Conservation (phyloP, 352 stramenopile genomes). For the Globisporangium paddicum region DNA sequence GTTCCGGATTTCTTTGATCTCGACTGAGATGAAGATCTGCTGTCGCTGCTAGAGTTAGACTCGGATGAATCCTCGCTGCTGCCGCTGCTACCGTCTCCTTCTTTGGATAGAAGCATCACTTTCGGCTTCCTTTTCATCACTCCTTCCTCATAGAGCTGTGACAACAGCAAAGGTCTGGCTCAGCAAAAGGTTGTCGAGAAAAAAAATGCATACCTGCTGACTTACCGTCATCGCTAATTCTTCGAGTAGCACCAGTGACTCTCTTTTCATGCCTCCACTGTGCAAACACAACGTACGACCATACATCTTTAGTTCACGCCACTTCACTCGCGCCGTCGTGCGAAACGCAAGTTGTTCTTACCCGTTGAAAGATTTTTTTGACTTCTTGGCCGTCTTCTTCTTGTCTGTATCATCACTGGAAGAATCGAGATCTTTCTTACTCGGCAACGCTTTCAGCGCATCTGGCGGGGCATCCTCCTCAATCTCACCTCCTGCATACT, state of each 20-base stretch:
- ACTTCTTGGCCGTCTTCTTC: slow-evolving; percentile 7
- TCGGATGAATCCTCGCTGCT: slow-evolving; percentile 21
- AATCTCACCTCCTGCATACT: slow-evolving; percentile 37
- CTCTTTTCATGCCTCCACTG: slow-evolving; percentile 21
- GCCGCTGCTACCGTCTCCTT: slow-evolving; percentile 10
- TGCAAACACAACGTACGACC: neutral
- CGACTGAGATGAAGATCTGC: neutral
- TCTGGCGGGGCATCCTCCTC: slow-evolving; percentile 47
- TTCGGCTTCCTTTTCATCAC: slow-evolving; percentile 41
- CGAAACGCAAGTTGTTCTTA: neutral
- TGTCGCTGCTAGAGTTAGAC: slow-evolving; percentile 12
- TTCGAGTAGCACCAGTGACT: slow-evolving; percentile 56
- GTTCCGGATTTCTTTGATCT: neutral
- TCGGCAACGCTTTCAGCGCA: slow-evolving; percentile 17
- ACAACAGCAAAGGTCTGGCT: neutral
- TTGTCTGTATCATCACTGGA: neutral
- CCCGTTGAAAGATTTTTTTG: neutral
- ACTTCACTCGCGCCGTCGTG: neutral
- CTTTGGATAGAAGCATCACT: slow-evolving; percentile 18
- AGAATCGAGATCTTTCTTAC: neutral
- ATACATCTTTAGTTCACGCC: neutral
- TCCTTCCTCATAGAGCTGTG: slow-evolving; percentile 57
- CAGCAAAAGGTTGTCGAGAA: neutral
- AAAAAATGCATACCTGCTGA: neutral
- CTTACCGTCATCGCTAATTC: slow-evolving; percentile 60